These are phyloP conservation scores for Primulina huaijiensis DNA, from an alignment of 257 asterid genomes.

Conservation along the genomic window DNA sequence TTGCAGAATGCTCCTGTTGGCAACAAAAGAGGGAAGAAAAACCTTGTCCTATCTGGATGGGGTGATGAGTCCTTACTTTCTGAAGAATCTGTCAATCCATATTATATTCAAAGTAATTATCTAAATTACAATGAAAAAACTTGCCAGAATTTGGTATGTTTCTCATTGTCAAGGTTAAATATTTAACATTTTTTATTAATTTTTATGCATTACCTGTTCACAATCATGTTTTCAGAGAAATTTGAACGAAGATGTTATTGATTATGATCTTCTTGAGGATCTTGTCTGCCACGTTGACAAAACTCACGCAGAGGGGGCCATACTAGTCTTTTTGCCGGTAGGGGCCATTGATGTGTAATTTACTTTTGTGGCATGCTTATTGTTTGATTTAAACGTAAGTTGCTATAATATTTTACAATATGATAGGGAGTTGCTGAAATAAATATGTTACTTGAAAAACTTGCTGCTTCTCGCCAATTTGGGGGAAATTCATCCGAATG, in stretches of 20 bases:
- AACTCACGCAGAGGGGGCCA: slow-evolving; percentile 74
- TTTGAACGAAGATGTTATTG: slow-evolving; percentile 84
- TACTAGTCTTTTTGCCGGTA: slow-evolving; percentile 91
- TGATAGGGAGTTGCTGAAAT: slow-evolving; percentile 93
- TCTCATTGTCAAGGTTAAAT: slow-evolving; percentile 11
- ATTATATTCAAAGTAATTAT: slow-evolving; percentile 58
- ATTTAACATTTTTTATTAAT: slow-evolving; percentile 9
- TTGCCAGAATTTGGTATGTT: slow-evolving; percentile 69
- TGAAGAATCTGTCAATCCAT: slow-evolving; percentile 68
- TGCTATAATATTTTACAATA: slow-evolving; percentile 19
- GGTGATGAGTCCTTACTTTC: slow-evolving; percentile 89
- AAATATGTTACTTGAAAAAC: slow-evolving; percentile 67
- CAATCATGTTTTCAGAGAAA: slow-evolving; percentile 54
- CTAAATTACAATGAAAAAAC: slow-evolving; percentile 68
- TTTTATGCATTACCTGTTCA: slow-evolving; percentile 21
- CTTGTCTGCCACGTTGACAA: slow-evolving; percentile 85
- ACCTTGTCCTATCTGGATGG: slow-evolving; percentile 88
- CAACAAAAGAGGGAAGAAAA: slow-evolving; percentile 82
- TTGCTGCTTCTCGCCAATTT: slow-evolving; percentile 69
- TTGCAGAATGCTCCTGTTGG: slow-evolving; percentile 80
- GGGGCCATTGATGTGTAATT: slow-evolving; percentile 16
- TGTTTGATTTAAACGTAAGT: neutral
- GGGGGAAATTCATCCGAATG: slow-evolving; percentile 85
- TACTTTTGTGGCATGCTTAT: slow-evolving; percentile 7
- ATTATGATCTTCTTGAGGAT: slow-evolving; percentile 96